These are phyloP conservation scores for Cladosporium sp. DNA, from an alignment of 2,329 filamentous ascomycete genomes.

Conservation along the genomic window DNA sequence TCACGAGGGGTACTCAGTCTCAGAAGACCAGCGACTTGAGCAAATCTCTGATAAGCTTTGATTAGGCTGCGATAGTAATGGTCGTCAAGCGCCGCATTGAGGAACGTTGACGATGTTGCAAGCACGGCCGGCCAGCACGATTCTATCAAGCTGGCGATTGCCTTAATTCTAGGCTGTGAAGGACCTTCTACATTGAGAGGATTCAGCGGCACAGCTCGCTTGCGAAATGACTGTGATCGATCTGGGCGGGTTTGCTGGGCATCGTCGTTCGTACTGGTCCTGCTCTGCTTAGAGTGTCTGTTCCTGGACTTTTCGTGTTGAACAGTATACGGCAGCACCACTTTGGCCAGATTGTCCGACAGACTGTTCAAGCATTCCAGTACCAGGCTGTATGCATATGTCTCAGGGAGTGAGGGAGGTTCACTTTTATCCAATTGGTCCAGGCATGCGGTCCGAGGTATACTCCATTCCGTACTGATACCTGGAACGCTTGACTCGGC, in stretches of 20 bases:
- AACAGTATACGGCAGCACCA: conserved; percentile 85
- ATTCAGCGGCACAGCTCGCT: conserved; percentile 76
- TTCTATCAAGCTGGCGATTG: conserved; percentile 78
- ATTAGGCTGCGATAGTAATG: conserved; percentile 93
- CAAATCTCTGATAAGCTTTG: conserved; percentile 88
- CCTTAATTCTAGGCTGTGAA: conserved; percentile 65
- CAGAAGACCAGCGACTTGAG: conserved; percentile 87
- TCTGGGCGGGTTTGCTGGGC: conserved; percentile 37
- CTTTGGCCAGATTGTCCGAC: conserved; percentile 88
- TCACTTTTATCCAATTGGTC: conserved; percentile 93
- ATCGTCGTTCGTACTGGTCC: conserved; percentile 17
- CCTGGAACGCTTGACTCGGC: conserved; percentile 65
- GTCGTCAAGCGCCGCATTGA: conserved; percentile 85
- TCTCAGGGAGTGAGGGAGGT: conserved; percentile 77
- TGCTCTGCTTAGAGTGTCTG: conserved; percentile 16
- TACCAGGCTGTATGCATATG: conserved; percentile 87
- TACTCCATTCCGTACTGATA: conserved; percentile 89
- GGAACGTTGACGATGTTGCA: conserved; percentile 89
- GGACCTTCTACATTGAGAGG: conserved; percentile 73
- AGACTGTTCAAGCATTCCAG: conserved; percentile 84
- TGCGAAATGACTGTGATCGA: conserved; percentile 65
- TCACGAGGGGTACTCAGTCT: conserved; percentile 82
- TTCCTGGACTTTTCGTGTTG: conserved; percentile 60
- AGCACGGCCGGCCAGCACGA: conserved; percentile 94
- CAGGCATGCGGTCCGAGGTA: conserved; percentile 79